Percentiles rank a stretch among this genome's conserved stretches.
These are phyloP conservation scores for Chalciporus sp. DNA, from an alignment of 1,284 basidiomycete species.

Conservation along the genomic window DNA sequence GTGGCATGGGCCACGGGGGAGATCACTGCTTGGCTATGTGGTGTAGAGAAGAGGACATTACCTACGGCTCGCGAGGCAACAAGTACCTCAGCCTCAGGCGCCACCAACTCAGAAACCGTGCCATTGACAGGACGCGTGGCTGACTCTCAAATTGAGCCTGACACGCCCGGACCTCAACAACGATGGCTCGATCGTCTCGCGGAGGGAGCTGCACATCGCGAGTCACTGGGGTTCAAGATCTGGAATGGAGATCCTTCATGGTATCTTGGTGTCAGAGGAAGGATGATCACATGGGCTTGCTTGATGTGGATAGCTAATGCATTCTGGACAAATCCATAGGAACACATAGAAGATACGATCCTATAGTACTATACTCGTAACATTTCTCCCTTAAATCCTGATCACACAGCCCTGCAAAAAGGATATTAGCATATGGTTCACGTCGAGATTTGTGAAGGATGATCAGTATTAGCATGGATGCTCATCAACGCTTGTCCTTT, in stretches of 20 bases:
- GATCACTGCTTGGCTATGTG: constrained; percentile 73
- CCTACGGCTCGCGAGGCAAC: constrained; percentile 28
- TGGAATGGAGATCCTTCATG: constrained; percentile 36
- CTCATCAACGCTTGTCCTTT: constrained; percentile 71
- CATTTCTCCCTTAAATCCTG: not conserved
- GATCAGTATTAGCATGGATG: constrained; percentile 86
- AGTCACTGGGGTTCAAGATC: constrained; percentile 31
- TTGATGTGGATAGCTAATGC: constrained; percentile 61
- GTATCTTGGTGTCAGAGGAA: constrained; percentile 35
- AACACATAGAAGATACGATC: not conserved
- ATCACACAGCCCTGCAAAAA: constrained; percentile 7
- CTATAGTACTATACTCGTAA: not conserved
- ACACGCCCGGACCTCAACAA: constrained; percentile 39
- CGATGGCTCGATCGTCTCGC: constrained; percentile 62
- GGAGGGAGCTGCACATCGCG: constrained; percentile 34
- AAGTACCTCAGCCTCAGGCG: not conserved
- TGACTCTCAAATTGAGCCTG: constrained; percentile 19
- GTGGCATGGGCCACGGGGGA: constrained; percentile 76
- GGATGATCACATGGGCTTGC: constrained; percentile 36
- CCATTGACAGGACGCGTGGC: constrained; percentile 11
- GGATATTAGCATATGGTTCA: constrained; percentile 15
- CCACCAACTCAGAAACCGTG: constrained; percentile 11
- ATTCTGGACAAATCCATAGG: constrained; percentile 49
- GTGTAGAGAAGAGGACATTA: constrained; percentile 35
- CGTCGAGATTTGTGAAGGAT: not conserved